Conservation (phyloP, 2,329 filamentous ascomycete species). For the Byssoonygena ceratinophila region DNA sequence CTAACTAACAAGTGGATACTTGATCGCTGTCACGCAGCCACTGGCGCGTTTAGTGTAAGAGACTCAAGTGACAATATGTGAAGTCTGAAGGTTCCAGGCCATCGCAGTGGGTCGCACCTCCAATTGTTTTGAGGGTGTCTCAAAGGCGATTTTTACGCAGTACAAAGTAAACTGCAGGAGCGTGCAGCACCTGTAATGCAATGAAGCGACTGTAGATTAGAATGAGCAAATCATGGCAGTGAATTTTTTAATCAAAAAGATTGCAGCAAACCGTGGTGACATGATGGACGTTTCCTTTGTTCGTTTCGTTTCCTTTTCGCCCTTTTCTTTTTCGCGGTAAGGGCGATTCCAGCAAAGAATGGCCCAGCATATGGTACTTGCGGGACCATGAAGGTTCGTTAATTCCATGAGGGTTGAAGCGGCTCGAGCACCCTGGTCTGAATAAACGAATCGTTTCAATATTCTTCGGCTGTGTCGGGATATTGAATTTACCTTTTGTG, state of each 20-base stretch:
- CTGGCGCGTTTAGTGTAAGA: slow-evolving; percentile 6
- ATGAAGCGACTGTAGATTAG: neutral
- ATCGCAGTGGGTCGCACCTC: neutral
- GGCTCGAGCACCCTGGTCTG: neutral
- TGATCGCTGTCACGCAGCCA: slow-evolving; percentile 8
- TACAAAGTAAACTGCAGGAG: neutral
- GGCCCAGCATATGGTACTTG: neutral
- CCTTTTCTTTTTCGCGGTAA: neutral
- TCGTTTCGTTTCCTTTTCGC: neutral
- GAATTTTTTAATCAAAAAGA: too few species aligned
- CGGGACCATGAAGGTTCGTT: neutral
- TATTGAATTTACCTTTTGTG: slow-evolving; percentile 5
- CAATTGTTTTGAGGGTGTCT: neutral
- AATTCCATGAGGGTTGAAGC: neutral
- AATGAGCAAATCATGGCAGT: too few species aligned
- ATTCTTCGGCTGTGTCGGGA: slow-evolving; percentile 6
- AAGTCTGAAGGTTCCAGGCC: slow-evolving; percentile 2
- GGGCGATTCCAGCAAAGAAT: slow-evolving; percentile 1
- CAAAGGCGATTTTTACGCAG: neutral
- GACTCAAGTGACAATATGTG: neutral
- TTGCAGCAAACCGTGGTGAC: too few species aligned
- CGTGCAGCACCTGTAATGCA: neutral
- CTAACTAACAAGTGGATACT: neutral
- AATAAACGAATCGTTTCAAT: slow-evolving; percentile 1
- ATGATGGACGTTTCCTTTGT: too few species aligned